phyloP scores from a whole-genome alignment of 2,329 filamentous ascomycete species.

The Alternaria hordeiaustralica region DNA sequence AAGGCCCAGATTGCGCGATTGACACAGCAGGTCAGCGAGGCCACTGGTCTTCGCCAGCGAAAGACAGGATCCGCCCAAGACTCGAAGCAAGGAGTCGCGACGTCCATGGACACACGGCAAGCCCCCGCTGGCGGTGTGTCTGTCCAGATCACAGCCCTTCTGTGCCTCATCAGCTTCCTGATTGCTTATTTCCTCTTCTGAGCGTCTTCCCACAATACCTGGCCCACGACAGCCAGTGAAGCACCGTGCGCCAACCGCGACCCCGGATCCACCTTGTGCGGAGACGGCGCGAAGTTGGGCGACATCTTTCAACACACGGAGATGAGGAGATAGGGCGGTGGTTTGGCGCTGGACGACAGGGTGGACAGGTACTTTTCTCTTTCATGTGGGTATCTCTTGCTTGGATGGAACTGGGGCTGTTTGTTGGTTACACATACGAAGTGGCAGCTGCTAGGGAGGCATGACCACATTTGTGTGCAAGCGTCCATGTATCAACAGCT shows the following conservation, averaged over 20 bases:
- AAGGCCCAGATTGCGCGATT: constrained; percentile 74
- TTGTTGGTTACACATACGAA: constrained; percentile 33
- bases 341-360: constrained; percentile 5
- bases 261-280: constrained; percentile 26
- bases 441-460: constrained; percentile 19
- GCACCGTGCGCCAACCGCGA: constrained; percentile 28
- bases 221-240: constrained; percentile 20
- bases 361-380: constrained; percentile 25
- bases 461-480: constrained; percentile 18
- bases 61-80: constrained; percentile 66
- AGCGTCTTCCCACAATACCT: constrained; percentile 38
- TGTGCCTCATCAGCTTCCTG: constrained; percentile 90
- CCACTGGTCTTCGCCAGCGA: constrained; percentile 75
- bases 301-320: constrained; percentile 10
- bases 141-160: constrained; percentile 79
- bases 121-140: constrained; percentile 76
- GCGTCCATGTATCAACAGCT: constrained; percentile 42
- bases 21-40: constrained; percentile 62
- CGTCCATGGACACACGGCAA: constrained; percentile 59
- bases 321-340: constrained; percentile 10
- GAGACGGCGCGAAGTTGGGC: constrained; percentile 27
- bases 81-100: constrained; percentile 58
- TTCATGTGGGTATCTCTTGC: constrained; percentile 28
- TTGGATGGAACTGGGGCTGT: constrained; percentile 22
- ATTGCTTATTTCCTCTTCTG: constrained; percentile 97